Evolutionary conservation across 2,329 filamentous ascomycete species (phyloP).

Genomic region (Colletotrichum shisoi): DNA sequence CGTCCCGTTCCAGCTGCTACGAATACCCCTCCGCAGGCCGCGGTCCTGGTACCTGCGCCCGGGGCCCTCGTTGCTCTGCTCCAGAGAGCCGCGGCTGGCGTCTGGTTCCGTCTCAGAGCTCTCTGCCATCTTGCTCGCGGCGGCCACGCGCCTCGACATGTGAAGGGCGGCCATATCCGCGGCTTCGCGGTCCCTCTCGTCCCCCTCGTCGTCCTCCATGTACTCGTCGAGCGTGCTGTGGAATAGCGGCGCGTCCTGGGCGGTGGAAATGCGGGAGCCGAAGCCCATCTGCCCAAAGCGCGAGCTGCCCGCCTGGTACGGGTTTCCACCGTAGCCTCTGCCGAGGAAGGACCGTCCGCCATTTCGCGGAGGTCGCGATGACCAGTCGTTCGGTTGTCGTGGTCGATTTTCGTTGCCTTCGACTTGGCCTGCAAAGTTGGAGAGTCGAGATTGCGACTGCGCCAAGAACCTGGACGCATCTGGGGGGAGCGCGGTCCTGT

Average conservation of each 20-base stretch:
- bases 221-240: conserved; percentile 91
- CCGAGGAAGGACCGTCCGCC: conserved; percentile 55
- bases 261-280: conserved; percentile 74
- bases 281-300: conserved; percentile 78
- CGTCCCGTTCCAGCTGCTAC: conserved; percentile 70
- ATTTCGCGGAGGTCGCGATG: conserved; percentile 47
- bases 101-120: conserved; percentile 84
- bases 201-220: conserved; percentile 90
- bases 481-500: conserved; percentile 51
- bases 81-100: conserved; percentile 64
- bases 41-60: conserved; percentile 57
- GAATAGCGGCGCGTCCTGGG: conserved; percentile 88
- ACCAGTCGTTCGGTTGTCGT: conserved; percentile 50
- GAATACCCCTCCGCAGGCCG: conserved; percentile 62
- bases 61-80: conserved; percentile 61
- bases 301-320: conserved; percentile 74
- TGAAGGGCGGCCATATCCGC: conserved; percentile 95
- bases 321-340: conserved; percentile 68
- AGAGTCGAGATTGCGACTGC: conserved; percentile 92
- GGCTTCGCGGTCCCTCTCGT: conserved; percentile 87
- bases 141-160: conserved; percentile 86
- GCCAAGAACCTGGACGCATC: conserved; percentile 97
- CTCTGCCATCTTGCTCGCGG: conserved; percentile 81
- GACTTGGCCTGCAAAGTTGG: conserved; percentile 69
- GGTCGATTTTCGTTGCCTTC: conserved; percentile 53